These are phyloP conservation scores for Fusarium marasasianum DNA, from an alignment of 2,329 filamentous ascomycete genomes.

Conservation along the genomic window DNA sequence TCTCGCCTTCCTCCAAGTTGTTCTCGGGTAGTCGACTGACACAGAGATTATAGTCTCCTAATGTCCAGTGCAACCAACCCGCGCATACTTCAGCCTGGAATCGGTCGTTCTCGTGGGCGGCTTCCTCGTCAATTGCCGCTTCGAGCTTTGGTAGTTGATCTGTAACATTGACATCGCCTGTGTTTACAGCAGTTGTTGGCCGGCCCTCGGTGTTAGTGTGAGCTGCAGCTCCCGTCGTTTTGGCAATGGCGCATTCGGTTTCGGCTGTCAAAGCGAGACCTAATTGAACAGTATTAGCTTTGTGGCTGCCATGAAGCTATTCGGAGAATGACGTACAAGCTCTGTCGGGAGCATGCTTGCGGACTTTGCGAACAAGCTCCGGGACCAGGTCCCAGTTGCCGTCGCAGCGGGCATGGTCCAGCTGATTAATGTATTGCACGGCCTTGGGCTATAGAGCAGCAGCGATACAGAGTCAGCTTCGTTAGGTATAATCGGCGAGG, in stretches of 20 bases:
- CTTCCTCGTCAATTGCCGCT: conserved; percentile 67
- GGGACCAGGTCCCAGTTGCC: conserved; percentile 87
- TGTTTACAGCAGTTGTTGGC: conserved; percentile 54
- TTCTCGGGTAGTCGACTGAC: conserved; percentile 68
- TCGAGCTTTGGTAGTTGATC: conserved; percentile 61
- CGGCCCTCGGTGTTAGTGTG: conserved; percentile 41
- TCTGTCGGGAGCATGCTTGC: conserved; percentile 89
- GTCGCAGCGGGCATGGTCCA: conserved; percentile 88
- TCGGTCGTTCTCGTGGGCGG: conserved; percentile 62
- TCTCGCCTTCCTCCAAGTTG: conserved; percentile 61
- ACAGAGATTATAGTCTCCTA: conserved; percentile 72
- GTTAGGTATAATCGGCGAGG: not conserved
- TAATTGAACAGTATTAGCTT: conserved; percentile 47
- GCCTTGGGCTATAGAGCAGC: conserved; percentile 70
- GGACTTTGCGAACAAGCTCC: conserved; percentile 90
- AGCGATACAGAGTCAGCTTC: conserved; percentile 37
- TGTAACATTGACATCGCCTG: conserved; percentile 57
- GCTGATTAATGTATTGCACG: conserved; percentile 79
- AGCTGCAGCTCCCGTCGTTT: conserved; percentile 52
- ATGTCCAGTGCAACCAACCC: conserved; percentile 84
- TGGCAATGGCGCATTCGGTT: conserved; percentile 72
- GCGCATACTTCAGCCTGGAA: conserved; percentile 86
- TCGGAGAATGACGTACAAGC: conserved; percentile 69
- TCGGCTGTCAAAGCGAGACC: conserved; percentile 76
- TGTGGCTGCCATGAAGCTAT: not conserved